These are phyloP conservation scores for Trichaptum fuscoviolaceum DNA, from an alignment of 768 basidiomycete species.

Conservation along the genomic window DNA sequence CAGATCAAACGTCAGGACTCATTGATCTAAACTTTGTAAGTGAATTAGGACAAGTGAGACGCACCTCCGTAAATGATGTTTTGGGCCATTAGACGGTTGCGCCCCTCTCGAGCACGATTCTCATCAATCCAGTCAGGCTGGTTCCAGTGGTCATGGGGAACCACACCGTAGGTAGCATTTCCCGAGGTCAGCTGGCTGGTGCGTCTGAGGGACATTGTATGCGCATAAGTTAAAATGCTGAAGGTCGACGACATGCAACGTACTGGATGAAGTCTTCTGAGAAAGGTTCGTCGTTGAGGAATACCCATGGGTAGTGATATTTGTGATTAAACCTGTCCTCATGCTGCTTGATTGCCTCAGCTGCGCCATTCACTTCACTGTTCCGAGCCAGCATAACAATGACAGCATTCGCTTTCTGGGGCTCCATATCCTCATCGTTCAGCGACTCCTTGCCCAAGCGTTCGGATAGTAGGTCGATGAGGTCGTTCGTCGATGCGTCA, in stretches of 20 bases:
- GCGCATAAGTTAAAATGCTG: conserved; percentile 15
- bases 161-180: conserved; percentile 47
- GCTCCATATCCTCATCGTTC: conserved; percentile 1
- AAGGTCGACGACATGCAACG: conserved; percentile 17
- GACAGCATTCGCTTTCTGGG: conserved; percentile 46
- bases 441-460: conserved; percentile 1
- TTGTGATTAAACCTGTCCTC: conserved; percentile 85
- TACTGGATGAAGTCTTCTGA: conserved; percentile 67
- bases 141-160: conserved; percentile 59
- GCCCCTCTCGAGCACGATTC: conserved; percentile 44
- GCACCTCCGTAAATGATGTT: conserved; percentile 65
- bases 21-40: not conserved
- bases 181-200: conserved; percentile 38
- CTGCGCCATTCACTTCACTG: conserved; percentile 50
- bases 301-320: conserved; percentile 81
- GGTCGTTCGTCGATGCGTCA: not conserved
- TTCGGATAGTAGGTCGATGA: conserved; percentile 1
- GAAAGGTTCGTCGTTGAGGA: conserved; percentile 85
- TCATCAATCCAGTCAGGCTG: conserved; percentile 77
- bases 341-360: conserved; percentile 64
- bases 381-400: conserved; percentile 68
- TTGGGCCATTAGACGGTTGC: conserved; percentile 46
- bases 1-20: conserved; percentile 2
- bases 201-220: conserved; percentile 26
- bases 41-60: conserved; percentile 14